A percentile compares a stretch with the other conserved stretches of the same genome.
phyloP scores from a whole-genome alignment of 2,329 filamentous ascomycete species.

The Fusarium fracticaudum region DNA sequence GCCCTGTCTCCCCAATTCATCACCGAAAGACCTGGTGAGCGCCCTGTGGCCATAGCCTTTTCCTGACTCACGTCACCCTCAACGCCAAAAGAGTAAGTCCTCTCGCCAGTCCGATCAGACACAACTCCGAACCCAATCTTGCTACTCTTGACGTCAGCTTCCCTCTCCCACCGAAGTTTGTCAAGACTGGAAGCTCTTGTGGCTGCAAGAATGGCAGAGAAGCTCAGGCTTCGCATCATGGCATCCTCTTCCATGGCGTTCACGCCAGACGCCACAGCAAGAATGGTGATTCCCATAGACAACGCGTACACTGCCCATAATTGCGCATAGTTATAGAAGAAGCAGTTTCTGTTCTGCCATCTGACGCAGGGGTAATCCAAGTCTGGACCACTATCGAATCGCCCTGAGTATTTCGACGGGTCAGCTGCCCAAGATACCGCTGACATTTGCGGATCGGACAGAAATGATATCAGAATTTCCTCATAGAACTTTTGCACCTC shows the following conservation, averaged over 20 bases:
- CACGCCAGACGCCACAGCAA: constrained; percentile 30
- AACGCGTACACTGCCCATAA: constrained; percentile 38
- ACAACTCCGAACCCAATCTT: constrained; percentile 41
- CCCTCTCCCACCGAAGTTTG: constrained; percentile 36
- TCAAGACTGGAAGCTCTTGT: constrained; percentile 38
- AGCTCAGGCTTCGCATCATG: constrained; percentile 37
- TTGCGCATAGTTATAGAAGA: constrained; percentile 33
- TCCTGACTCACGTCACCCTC: constrained; percentile 42
- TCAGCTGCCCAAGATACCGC: constrained; percentile 39
- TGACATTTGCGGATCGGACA: constrained; percentile 41
- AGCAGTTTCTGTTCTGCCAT: constrained; percentile 33
- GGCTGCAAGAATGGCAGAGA: constrained; percentile 41
- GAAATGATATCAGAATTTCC: constrained; percentile 39
- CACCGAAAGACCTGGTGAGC: constrained; percentile 36
- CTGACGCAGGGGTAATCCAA: constrained; percentile 30
- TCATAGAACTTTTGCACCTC: constrained; percentile 40
- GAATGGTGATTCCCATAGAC: constrained; percentile 35
- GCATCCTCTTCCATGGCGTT: constrained; percentile 38
- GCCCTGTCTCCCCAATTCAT: constrained; percentile 36
- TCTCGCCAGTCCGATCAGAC: constrained; percentile 31
- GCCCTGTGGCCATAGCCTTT: constrained; percentile 25
- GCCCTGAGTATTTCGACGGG: constrained; percentile 23
- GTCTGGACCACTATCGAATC: neutral
- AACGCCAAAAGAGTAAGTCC: constrained; percentile 37
- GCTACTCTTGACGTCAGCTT: constrained; percentile 23